Evolutionary conservation across 352 stramenopile genomes (phyloP).

Genomic region (Phytopythium litorale): DNA sequence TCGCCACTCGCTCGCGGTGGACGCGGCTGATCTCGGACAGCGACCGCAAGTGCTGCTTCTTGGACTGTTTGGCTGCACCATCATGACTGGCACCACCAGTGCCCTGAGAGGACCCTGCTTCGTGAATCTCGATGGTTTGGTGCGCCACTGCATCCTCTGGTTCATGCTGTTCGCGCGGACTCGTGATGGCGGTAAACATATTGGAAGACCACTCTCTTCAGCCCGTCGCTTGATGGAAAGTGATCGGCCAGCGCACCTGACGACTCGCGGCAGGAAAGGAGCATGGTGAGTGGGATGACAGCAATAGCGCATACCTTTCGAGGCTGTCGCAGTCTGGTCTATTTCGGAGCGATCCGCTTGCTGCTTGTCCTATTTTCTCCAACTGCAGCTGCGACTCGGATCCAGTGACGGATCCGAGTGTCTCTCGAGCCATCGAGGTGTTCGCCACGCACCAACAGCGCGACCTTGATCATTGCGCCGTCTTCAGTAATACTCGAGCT

Average conservation of each 20-base stretch:
- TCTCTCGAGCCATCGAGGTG: background rate
- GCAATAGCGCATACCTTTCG: background rate
- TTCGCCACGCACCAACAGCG: background rate
- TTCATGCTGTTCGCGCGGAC: background rate
- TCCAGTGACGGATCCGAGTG: no score
- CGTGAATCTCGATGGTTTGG: background rate
- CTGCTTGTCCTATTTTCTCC: background rate
- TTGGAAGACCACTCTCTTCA: background rate
- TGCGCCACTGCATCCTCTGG: background rate
- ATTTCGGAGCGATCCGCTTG: constrained; percentile 2
- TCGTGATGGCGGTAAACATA: background rate
- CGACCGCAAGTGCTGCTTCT: constrained; percentile 9
- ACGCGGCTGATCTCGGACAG: constrained; percentile 19
- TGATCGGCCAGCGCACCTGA: background rate
- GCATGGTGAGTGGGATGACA: background rate
- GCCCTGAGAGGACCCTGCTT: background rate
- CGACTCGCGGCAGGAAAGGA: background rate
- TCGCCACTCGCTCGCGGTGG: constrained; percentile 27
- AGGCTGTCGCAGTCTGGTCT: background rate
- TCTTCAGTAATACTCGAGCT: constrained; percentile 40
- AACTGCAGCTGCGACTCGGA: background rate
- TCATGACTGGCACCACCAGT: background rate
- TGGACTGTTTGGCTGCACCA: background rate
- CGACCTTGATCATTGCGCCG: background rate
- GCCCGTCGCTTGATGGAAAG: background rate